Base-by-base conservation (phyloP, 805 yeast genomes). In the Komagataella mondaviorum region DNA sequence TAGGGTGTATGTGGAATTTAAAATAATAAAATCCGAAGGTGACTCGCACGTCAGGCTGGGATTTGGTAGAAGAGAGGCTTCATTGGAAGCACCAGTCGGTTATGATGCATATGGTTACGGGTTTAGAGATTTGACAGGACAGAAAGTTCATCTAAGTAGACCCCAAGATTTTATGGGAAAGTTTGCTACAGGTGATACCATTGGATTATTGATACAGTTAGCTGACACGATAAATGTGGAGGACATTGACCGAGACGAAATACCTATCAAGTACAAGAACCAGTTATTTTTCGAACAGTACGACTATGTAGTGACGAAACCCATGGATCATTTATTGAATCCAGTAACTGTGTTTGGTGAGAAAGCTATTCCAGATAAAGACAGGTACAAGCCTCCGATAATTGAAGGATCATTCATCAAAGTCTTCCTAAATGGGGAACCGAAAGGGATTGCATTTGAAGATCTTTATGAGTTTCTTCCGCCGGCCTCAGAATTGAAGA, bases 21-120 rank as follows among this genome's bases (percentile, higher is more conserved):
- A 78, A 51, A 76, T 91, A 1, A 51, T 80, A 4, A 65, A 65
- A 24, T 73, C 75, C 6, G 68, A 67, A 39, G 61, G 56, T 1
- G 52, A 52, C 17, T 51, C 46, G 14, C 91, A 90, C 63, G 88
- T 93, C 1, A 68, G 99, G 24, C 61, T 90, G 24, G 99, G 99
- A 0, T 61, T 91, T 44, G 84, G 84, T 0, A 70, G 98, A 50
- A 75, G 88, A 55, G 98, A 91, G 60, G 93, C 96, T 2, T 78
- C 88, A 49, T 66, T 90, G 47, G 97, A 91, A 57, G 96, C 95
- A 0, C 98, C 99, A 0, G 93, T 90, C 5, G 99, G 99, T 2
- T 88, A 79, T 59, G 98, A 93, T 65, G 91, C 89, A 0, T 93
- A 89, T 67, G 91, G 96, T 0, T 91, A 93, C 64, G 97, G 96